phyloP scores from a whole-genome alignment of 768 basidiomycete genomes.

The Myochromella boudieri region DNA sequence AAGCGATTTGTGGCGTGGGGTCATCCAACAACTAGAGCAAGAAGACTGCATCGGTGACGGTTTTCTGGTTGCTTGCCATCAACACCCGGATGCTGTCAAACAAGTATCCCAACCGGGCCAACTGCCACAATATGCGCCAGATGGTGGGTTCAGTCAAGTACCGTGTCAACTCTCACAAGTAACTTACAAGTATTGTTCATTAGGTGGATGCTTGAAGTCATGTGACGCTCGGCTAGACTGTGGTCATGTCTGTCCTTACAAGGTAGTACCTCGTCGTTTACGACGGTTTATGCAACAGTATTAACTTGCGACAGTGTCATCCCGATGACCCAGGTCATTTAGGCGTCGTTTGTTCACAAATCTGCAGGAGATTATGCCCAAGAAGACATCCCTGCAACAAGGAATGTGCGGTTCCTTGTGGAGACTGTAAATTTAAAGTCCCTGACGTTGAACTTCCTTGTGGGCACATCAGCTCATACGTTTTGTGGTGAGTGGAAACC shows the following conservation, averaged over 20 bases:
- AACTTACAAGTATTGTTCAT: neutral
- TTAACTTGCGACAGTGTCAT: constrained; percentile 46
- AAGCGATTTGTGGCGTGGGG: constrained; percentile 56
- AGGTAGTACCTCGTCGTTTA: constrained; percentile 33
- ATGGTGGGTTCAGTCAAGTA: constrained; percentile 37
- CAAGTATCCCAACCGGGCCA: constrained; percentile 50
- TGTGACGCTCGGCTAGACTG: constrained; percentile 55
- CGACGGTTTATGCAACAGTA: neutral
- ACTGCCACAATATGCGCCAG: constrained; percentile 51
- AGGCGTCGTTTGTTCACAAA: constrained; percentile 43
- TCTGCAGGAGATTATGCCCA: constrained; percentile 51
- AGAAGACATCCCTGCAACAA: constrained; percentile 59
- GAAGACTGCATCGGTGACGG: constrained; percentile 46
- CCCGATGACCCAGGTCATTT: constrained; percentile 57
- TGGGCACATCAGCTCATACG: constrained; percentile 43
- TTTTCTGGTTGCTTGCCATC: constrained; percentile 58
- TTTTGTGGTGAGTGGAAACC: constrained; percentile 48
- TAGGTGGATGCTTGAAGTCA: constrained; percentile 63
- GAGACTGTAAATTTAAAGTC: constrained; percentile 49
- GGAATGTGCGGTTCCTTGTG: constrained; percentile 52
- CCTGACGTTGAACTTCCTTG: constrained; percentile 53
- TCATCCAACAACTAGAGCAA: constrained; percentile 57
- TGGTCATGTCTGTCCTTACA: constrained; percentile 65
- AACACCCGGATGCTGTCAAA: constrained; percentile 45
- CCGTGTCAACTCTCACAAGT: neutral